Evolutionary conservation across 495 filamentous ascomycete genomes (phyloP).

Genomic region (Podospora didyma): DNA sequence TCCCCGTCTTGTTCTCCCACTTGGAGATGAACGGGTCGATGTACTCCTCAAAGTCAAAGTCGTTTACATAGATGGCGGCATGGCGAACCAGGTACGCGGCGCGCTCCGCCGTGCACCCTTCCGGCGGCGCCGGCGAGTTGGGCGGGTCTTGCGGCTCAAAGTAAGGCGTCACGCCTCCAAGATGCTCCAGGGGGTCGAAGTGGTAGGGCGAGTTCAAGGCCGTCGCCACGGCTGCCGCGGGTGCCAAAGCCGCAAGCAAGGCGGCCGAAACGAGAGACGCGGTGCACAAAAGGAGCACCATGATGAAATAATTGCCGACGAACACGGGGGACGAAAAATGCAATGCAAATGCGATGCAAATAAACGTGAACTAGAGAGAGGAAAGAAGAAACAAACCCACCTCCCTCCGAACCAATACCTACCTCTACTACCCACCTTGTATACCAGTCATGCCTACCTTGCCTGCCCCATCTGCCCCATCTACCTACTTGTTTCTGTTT

Average conservation of each 20-base stretch:
- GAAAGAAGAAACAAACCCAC: no score
- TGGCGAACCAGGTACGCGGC: conserved; percentile 45
- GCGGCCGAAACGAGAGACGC: background rate
- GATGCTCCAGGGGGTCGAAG: conserved; percentile 46
- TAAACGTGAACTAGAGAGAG: no score
- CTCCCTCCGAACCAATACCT: no score
- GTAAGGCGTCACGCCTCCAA: conserved; percentile 45
- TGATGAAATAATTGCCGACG: no score
- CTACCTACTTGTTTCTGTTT: no score
- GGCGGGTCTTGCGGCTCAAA: conserved; percentile 46
- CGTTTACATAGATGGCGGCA: conserved; percentile 47
- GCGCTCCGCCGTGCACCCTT: conserved; percentile 38
- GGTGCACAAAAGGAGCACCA: background rate
- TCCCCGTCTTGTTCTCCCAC: conserved; percentile 34
- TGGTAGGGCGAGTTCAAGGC: conserved; percentile 31
- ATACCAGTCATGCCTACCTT: no score
- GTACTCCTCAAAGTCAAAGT: conserved; percentile 45
- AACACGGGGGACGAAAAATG: no score
- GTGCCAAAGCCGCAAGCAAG: background rate
- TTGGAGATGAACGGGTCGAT: conserved; percentile 44
- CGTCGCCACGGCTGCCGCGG: conserved; percentile 16
- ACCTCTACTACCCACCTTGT: no score
- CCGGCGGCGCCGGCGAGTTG: conserved; percentile 27
- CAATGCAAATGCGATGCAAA: no score
- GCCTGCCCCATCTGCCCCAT: no score